A percentile compares a stretch with the other conserved stretches of the same genome.
Conservation (phyloP, 1,284 basidiomycete species). For the Tremellales sp. region DNA sequence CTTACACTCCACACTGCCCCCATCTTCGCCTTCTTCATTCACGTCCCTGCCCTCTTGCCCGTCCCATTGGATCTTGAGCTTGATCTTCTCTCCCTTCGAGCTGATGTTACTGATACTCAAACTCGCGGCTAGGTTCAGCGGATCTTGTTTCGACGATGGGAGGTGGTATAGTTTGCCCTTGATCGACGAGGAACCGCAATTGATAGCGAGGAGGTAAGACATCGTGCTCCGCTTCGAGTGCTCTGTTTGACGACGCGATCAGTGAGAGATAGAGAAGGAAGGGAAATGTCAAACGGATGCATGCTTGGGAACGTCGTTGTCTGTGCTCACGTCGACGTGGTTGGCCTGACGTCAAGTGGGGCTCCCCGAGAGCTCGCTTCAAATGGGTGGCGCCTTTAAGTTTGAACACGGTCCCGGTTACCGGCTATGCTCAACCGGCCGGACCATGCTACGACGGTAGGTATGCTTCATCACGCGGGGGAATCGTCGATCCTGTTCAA, state of each 20-base stretch:
- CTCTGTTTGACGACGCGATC: not conserved
- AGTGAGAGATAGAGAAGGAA: not conserved
- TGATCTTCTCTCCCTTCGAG: constrained; percentile 42
- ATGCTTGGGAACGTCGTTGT: not conserved
- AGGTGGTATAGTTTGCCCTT: constrained; percentile 47
- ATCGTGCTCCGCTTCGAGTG: not conserved
- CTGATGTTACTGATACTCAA: constrained; percentile 43
- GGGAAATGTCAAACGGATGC: not conserved
- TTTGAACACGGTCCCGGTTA: not conserved
- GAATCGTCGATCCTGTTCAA: not conserved
- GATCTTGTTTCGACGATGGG: constrained; percentile 10
- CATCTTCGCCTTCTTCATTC: constrained; percentile 13
- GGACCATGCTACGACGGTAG: not conserved
- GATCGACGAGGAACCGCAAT: constrained; percentile 51
- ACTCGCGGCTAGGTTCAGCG: constrained; percentile 24
- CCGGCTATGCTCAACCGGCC: not conserved
- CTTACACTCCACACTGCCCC: constrained; percentile 16
- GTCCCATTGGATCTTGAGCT: constrained; percentile 20
- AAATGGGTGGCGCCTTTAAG: not conserved
- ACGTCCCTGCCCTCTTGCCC: constrained; percentile 12
- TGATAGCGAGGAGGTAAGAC: constrained; percentile 46
- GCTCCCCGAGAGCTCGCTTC: not conserved
- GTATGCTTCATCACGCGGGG: not conserved
- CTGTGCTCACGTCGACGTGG: not conserved
- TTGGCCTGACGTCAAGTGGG: constrained; percentile 7